These are phyloP conservation scores for Paraconiothyrium brasiliense DNA, from an alignment of 2,329 filamentous ascomycete species.

Conservation along the genomic window DNA sequence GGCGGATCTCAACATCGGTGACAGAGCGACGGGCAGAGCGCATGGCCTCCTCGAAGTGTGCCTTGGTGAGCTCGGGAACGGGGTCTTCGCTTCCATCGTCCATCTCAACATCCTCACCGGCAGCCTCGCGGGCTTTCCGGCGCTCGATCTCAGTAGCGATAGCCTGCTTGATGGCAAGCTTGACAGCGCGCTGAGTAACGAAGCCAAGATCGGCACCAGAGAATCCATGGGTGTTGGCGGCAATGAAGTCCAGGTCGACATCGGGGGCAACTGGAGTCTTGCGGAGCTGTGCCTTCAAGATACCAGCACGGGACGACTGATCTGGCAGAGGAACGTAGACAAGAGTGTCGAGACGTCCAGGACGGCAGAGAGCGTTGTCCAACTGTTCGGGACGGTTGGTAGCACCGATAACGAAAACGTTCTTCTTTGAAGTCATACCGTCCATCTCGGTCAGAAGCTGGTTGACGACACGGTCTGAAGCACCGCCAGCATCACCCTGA, in stretches of 20 bases:
- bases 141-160: conserved; percentile 90
- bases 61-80: conserved; percentile 93
- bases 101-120: conserved; percentile 73
- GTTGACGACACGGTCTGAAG: conserved; percentile 99
- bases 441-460: conserved; percentile 99
- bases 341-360: conserved; percentile 96
- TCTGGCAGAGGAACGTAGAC: conserved; percentile 98
- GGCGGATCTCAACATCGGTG: conserved; percentile 94
- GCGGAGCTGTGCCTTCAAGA: conserved; percentile 94
- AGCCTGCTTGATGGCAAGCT: conserved; percentile 98
- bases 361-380: conserved; percentile 96
- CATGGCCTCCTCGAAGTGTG: conserved; percentile 99
- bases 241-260: conserved; percentile 90
- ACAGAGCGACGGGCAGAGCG: conserved; percentile 91
- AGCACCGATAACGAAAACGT: conserved; percentile 98
- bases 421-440: conserved; percentile 99
- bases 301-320: conserved; percentile 85
- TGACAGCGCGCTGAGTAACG: conserved; percentile 98
- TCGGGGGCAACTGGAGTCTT: conserved; percentile 94
- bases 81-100: conserved; percentile 85
- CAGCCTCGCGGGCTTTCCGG: conserved; percentile 85
- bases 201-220: conserved; percentile 99
- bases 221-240: conserved; percentile 97
- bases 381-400: conserved; percentile 99
- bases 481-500: conserved; percentile 93